Base-by-base conservation (phyloP, 495 filamentous ascomycete genomes). In the Hypomontagnella monticulosa region DNA sequence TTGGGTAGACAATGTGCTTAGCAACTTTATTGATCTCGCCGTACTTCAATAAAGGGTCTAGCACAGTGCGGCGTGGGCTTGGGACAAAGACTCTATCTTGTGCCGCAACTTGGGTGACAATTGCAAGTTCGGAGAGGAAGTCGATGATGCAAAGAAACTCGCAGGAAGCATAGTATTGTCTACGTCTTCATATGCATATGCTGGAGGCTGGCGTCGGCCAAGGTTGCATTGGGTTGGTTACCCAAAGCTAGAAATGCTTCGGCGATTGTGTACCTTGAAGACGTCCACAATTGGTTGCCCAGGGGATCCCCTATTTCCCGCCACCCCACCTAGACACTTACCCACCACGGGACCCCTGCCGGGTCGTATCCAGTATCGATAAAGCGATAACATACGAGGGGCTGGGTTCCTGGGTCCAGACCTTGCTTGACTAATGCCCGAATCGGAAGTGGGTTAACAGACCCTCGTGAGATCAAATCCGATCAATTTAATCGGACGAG, bases 241-340 rank as follows among this genome's bases (percentile, higher is more conserved):
- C 57, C 15, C 57, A 50, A 49, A 53, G 54, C 65, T 55, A 60
- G 67, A 47, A 58, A 60, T 62, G 67, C 63, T 55, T 53, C 57
- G 40, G 49, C 56, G 43, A 51, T 59, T 64, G 60, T 63, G 50
- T 62, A 61, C 52, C 20, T 6, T 60, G 51, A 44, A 62, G 11
- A 43, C 57, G 56, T 70, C 43, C 59, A 57, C 56, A 59, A 73
- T 73, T 73, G 71, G 71, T 70, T 67, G 71, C 47, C 63, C 14
- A 63, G 69, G 69, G 56, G 69, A 73, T 63, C 64, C 55, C 65
- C 57, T 60, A 60, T 62, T 63, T 63, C 49, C 60, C 23, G 23
- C 58, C 46, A 54, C 61, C 61, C 61, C 47, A 37, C 61, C 61
- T 37, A 42, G 2, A 5, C 36, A 34, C n/a, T n/a, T n/a, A n/a